phyloP scores from a whole-genome alignment of 2,329 filamentous ascomycete species.

The Talaromyces funiculosus region DNA sequence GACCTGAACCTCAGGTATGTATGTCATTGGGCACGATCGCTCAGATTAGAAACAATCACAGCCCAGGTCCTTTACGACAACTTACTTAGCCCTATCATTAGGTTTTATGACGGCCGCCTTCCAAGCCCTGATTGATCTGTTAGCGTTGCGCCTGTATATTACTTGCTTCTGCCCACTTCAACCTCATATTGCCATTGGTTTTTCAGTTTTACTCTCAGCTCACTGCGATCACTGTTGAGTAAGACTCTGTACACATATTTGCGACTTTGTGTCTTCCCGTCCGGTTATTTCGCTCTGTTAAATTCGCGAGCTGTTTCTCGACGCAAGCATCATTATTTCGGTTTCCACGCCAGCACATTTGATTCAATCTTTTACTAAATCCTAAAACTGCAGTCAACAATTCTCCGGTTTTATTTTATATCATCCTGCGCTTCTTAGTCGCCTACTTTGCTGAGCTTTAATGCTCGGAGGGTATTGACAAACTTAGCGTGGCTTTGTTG shows the following conservation, averaged over 20 bases:
- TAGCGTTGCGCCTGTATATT: slow-evolving; percentile 13
- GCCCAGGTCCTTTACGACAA: neutral
- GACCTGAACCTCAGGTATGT: slow-evolving; percentile 9
- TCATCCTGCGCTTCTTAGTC: neutral
- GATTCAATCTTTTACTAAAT: neutral
- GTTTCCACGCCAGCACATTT: neutral
- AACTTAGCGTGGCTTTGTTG: neutral
- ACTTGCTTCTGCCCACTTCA: slow-evolving; percentile 6
- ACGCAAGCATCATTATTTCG: neutral
- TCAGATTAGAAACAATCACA: slow-evolving; percentile 1
- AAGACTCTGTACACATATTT: neutral
- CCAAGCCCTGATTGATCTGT: slow-evolving; percentile 8
- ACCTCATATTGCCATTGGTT: slow-evolving; percentile 1
- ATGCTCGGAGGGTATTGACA: neutral
- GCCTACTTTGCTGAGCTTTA: neutral
- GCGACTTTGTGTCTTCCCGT: neutral
- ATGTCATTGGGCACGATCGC: slow-evolving; percentile 11
- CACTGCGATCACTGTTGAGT: slow-evolving; percentile 1
- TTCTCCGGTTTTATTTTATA: neutral
- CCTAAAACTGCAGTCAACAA: neutral
- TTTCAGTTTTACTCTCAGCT: neutral
- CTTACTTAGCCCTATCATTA: slow-evolving; percentile 10
- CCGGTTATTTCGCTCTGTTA: neutral
- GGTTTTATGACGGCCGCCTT: slow-evolving; percentile 13
- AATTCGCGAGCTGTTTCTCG: neutral